Evolutionary conservation across 306 rosid species (phyloP).

Genomic region (Mimosa pudica): DNA sequence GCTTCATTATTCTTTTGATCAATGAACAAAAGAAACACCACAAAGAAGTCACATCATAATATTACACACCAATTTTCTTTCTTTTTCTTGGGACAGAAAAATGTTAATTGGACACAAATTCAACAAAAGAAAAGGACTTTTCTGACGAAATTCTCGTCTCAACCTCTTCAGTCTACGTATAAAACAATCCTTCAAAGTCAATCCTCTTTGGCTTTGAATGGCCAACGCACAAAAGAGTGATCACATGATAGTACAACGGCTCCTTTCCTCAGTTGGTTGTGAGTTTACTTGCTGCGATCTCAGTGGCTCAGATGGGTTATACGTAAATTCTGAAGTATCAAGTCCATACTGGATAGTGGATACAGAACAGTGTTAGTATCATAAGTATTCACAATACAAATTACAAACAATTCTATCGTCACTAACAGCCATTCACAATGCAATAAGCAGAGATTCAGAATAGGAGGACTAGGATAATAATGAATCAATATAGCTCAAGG

Average conservation of each 20-base stretch:
- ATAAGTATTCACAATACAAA: constrained; percentile 14
- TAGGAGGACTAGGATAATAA: constrained; percentile 7
- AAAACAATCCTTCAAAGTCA: constrained; percentile 37
- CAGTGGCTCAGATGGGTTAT: constrained; percentile 85
- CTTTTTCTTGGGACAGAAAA: constrained; percentile 17
- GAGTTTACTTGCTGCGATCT: constrained; percentile 74
- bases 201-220: constrained; percentile 13
- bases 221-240: constrained; percentile 36
- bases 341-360: constrained; percentile 98
- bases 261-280: constrained; percentile 91
- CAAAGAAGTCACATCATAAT: constrained; percentile 14
- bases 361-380: constrained; percentile 8
- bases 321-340: constrained; percentile 88
- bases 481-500: neutral
- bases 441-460: constrained; percentile 15
- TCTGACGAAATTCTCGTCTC: constrained; percentile 36
- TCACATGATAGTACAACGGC: constrained; percentile 89
- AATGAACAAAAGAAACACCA: constrained; percentile 31
- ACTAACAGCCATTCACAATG: constrained; percentile 13
- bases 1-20: constrained; percentile 17
- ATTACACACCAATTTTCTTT: constrained; percentile 27
- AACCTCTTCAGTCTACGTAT: constrained; percentile 27
- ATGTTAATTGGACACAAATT: constrained; percentile 44
- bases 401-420: constrained; percentile 31
- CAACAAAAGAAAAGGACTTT: constrained; percentile 32